Conservation (phyloP, 2,329 filamentous ascomycete genomes). For the Dactylellina haptotyla region DNA sequence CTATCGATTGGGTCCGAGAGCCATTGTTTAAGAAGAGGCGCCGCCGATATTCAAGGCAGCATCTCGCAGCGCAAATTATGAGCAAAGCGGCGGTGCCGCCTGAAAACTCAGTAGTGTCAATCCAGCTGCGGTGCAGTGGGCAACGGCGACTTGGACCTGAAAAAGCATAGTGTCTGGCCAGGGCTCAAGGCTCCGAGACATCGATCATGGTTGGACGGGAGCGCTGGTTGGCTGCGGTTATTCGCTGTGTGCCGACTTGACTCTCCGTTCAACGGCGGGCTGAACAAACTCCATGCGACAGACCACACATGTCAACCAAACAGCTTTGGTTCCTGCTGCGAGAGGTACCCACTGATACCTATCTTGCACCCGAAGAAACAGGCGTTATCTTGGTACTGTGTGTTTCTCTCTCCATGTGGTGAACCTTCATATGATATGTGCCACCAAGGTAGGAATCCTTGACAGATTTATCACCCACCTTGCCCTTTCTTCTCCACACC, state of each 20-base stretch:
- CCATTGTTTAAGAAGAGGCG: not conserved
- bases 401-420: constrained; percentile 1
- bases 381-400: not conserved
- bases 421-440: constrained; percentile 5
- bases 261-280: constrained; percentile 32
- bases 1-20: constrained; percentile 16
- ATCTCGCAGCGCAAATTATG: constrained; percentile 8
- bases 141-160: constrained; percentile 34
- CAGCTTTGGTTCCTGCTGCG: not conserved
- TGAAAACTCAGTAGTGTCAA: constrained; percentile 1
- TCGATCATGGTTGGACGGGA: constrained; percentile 15
- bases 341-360: constrained; percentile 5
- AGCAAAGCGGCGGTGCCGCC: constrained; percentile 18
- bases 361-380: not conserved
- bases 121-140: not conserved
- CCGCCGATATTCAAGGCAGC: constrained; percentile 11
- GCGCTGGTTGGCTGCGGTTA: constrained; percentile 28
- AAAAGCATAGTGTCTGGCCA: constrained; percentile 32
- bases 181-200: constrained; percentile 50
- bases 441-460: constrained; percentile 3
- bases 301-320: constrained; percentile 28
- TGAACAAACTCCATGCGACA: constrained; percentile 8
- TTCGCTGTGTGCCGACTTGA: constrained; percentile 19
- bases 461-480: constrained; percentile 18
- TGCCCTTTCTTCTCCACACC: constrained; percentile 37